phyloP scores from a whole-genome alignment of 2,329 filamentous ascomycete species.

The Mycogone perniciosa region DNA sequence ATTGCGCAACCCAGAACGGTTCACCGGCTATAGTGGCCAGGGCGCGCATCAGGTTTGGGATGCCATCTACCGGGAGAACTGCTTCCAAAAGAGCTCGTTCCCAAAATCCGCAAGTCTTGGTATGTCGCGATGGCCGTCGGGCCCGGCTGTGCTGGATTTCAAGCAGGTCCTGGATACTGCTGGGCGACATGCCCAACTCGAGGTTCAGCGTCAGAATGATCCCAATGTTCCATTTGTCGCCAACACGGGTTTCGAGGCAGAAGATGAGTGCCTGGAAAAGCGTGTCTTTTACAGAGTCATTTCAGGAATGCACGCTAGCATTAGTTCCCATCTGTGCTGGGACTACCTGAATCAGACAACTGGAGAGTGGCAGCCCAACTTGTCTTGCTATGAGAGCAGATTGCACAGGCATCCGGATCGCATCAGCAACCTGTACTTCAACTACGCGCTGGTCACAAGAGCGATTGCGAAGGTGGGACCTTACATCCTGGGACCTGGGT shows the following conservation, averaged over 20 bases:
- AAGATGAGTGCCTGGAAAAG: conserved; percentile 95
- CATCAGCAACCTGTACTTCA: conserved; percentile 97
- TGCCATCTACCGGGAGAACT: conserved; percentile 95
- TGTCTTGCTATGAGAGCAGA: conserved; percentile 81
- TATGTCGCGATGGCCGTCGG: conserved; percentile 33
- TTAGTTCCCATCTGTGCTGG: conserved; percentile 93
- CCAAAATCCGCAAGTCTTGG: conserved; percentile 52
- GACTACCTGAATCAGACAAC: conserved; percentile 94
- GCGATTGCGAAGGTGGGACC: conserved; percentile 86
- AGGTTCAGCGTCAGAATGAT: conserved; percentile 39
- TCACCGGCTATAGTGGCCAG: conserved; percentile 85
- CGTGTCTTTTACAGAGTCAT: conserved; percentile 96
- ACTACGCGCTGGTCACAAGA: conserved; percentile 91
- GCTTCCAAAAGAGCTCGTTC: conserved; percentile 69
- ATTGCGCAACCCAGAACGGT: conserved; percentile 87
- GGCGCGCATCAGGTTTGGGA: conserved; percentile 91
- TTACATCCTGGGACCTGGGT: conserved; percentile 59
- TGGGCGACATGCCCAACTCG: conserved; percentile 54
- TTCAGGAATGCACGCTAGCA: conserved; percentile 96
- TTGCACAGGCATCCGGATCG: conserved; percentile 81
- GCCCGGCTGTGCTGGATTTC: conserved; percentile 54
- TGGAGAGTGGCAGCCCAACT: conserved; percentile 85
- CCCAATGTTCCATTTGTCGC: conserved; percentile 55
- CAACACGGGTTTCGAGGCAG: conserved; percentile 63
- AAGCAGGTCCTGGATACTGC: conserved; percentile 54